Evolutionary conservation across 2,329 filamentous ascomycete genomes (phyloP).

Genomic region (Aspergillus latus): DNA sequence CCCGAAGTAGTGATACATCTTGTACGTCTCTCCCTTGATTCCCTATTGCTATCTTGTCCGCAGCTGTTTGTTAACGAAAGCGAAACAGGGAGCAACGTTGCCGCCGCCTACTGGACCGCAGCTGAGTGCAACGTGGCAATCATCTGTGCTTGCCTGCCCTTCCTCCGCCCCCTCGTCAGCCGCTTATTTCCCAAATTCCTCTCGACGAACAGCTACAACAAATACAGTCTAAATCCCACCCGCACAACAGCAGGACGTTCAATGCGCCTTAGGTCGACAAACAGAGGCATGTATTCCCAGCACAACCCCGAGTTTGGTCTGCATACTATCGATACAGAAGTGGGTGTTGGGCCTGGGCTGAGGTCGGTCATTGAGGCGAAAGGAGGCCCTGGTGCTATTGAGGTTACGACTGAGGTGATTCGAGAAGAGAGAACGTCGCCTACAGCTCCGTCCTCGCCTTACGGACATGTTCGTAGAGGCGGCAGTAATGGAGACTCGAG

Average conservation of each 20-base stretch:
- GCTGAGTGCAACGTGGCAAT: slow-evolving; percentile 46
- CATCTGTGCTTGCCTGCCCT: slow-evolving; percentile 44
- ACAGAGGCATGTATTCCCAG: slow-evolving; percentile 14
- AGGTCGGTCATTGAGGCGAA: slow-evolving; percentile 8
- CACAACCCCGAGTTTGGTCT: slow-evolving; percentile 31
- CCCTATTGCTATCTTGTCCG: background rate
- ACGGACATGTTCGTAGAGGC: background rate
- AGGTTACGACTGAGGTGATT: slow-evolving; percentile 35
- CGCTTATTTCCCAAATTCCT: slow-evolving; percentile 41
- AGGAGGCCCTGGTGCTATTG: slow-evolving; percentile 20
- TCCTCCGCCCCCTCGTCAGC: slow-evolving; percentile 39
- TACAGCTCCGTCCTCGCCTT: background rate
- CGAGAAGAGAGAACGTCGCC: slow-evolving; percentile 20
- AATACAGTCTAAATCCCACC: slow-evolving; percentile 23
- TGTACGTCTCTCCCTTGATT: slow-evolving; percentile 19
- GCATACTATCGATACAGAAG: slow-evolving; percentile 28
- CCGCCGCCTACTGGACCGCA: slow-evolving; percentile 46
- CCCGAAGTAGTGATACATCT: slow-evolving; percentile 29
- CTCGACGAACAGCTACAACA: slow-evolving; percentile 30
- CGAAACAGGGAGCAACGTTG: slow-evolving; percentile 28
- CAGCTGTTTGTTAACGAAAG: background rate
- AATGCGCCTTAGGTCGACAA: slow-evolving; percentile 5
- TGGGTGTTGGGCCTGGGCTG: background rate
- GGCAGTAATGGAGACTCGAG: slow-evolving; percentile 20
- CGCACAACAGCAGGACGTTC: slow-evolving; percentile 16